Conservation (phyloP, 1,139 yeast species). For the Taiozyma sp. region DNA sequence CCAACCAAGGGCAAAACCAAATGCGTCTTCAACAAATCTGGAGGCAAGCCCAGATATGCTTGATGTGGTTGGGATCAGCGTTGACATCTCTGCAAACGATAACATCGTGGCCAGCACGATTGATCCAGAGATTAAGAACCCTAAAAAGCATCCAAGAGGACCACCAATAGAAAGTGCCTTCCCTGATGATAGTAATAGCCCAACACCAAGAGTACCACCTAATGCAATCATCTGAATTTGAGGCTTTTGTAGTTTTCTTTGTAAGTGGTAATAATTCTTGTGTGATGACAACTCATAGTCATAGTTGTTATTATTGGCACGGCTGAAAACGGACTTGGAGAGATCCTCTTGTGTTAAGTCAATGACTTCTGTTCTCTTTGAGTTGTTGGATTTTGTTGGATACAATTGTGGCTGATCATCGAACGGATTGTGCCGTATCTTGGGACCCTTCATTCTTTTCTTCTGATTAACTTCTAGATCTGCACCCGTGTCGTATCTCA, state of each 20-base stretch:
- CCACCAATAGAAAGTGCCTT: constrained; percentile 77
- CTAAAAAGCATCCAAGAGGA: constrained; percentile 74
- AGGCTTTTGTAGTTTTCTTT: constrained; percentile 59
- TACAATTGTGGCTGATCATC: not conserved
- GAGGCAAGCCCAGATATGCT: constrained; percentile 76
- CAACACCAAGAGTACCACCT: constrained; percentile 86
- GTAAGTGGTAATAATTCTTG: constrained; percentile 25
- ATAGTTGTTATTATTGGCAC: constrained; percentile 1
- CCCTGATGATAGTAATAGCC: constrained; percentile 72
- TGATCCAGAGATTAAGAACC: constrained; percentile 62
- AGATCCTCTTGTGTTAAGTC: constrained; percentile 13
- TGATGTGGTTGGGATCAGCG: constrained; percentile 75
- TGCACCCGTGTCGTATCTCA: constrained; percentile 17
- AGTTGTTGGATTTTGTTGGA: not conserved
- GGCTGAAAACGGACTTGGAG: constrained; percentile 1
- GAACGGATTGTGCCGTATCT: constrained; percentile 3
- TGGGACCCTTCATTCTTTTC: not conserved
- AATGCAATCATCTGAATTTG: constrained; percentile 80
- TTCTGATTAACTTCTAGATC: constrained; percentile 10
- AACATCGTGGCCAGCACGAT: constrained; percentile 67
- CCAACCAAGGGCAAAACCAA: constrained; percentile 82
- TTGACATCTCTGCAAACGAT: constrained; percentile 84
- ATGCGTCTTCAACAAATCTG: constrained; percentile 79
- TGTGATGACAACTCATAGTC: constrained; percentile 5
- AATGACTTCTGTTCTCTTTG: constrained; percentile 15